These are phyloP conservation scores for Aureobasidium sp. DNA, from an alignment of 2,329 filamentous ascomycete species.

Conservation along the genomic window DNA sequence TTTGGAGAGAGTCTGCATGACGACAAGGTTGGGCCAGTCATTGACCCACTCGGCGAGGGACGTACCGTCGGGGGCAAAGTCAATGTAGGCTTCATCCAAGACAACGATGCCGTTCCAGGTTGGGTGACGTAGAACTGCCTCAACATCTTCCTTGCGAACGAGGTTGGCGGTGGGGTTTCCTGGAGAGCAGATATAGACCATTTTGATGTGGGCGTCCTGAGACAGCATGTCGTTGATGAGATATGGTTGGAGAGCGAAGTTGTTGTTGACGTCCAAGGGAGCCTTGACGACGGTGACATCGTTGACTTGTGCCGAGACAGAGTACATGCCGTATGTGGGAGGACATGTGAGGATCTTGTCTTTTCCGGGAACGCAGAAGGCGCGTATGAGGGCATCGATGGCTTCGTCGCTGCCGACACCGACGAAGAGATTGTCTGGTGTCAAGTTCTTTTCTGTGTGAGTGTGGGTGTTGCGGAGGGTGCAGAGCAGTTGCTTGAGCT, in stretches of 20 bases:
- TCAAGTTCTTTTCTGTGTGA: slow-evolving; percentile 78
- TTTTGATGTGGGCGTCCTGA: slow-evolving; percentile 74
- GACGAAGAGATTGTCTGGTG: slow-evolving; percentile 88
- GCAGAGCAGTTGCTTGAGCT: slow-evolving; percentile 90
- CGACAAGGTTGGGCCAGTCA: slow-evolving; percentile 95
- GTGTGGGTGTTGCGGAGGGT: slow-evolving; percentile 85
- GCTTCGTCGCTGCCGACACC: slow-evolving; percentile 98
- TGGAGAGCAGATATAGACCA: slow-evolving; percentile 93
- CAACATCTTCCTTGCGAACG: slow-evolving; percentile 79
- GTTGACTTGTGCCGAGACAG: slow-evolving; percentile 94
- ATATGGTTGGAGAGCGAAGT: slow-evolving; percentile 78
- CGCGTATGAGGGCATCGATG: slow-evolving; percentile 93
- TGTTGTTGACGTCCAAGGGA: slow-evolving; percentile 75
- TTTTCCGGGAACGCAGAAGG: slow-evolving; percentile 87
- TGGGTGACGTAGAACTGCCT: slow-evolving; percentile 80
- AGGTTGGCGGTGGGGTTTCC: slow-evolving; percentile 93
- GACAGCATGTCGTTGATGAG: slow-evolving; percentile 74
- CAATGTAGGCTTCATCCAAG: slow-evolving; percentile 96
- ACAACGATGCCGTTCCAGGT: slow-evolving; percentile 97
- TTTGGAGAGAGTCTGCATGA: slow-evolving; percentile 99
- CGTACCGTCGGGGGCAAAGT: slow-evolving; percentile 83
- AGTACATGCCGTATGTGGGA: slow-evolving; percentile 99
- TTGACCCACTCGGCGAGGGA: slow-evolving; percentile 92
- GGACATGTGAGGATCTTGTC: slow-evolving; percentile 97
- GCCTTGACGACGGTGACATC: slow-evolving; percentile 88